A percentile compares a stretch with the other conserved stretches of the same genome.
Conservation (phyloP, 495 filamentous ascomycete species). For the Penicillium herquei region DNA sequence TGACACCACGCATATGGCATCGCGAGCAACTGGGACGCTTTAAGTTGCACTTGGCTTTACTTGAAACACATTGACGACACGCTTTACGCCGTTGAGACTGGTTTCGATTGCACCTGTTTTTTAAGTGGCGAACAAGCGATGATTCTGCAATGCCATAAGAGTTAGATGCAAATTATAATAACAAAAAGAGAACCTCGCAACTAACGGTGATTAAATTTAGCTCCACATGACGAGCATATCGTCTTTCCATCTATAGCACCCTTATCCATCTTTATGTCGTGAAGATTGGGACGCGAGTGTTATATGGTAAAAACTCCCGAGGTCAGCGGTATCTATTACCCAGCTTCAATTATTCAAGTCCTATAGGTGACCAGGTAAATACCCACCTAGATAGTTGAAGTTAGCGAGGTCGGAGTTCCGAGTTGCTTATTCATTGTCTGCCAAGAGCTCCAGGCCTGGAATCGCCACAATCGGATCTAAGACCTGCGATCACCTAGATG, state of each 20-base stretch:
- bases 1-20: not conserved
- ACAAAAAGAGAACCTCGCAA: not conserved
- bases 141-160: slow-evolving; percentile 2
- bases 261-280: no score
- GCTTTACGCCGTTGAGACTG: not conserved
- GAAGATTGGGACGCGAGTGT: no score
- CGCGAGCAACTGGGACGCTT: slow-evolving; percentile 4
- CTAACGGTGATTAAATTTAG: slow-evolving; percentile 5
- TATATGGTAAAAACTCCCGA: no score
- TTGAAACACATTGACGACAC: slow-evolving; percentile 1
- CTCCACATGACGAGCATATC: not conserved
- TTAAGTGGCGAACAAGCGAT: slow-evolving; percentile 3
- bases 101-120: slow-evolving; percentile 5
- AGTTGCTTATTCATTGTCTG: slow-evolving; percentile 13
- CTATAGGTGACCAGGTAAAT: not conserved
- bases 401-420: slow-evolving; percentile 3
- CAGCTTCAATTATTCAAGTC: not conserved
- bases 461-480: no score
- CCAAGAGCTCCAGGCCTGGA: no score
- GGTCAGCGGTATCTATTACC: not conserved
- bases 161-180: not conserved
- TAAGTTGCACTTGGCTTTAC: slow-evolving; percentile 1
- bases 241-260: not conserved
- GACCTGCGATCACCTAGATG: no score
- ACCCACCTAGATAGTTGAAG: not conserved